Evolutionary conservation across 1,284 basidiomycete species (phyloP), one percentile per base, ranked within the genome.

Genomic region (Papiliotrema laurentii): DNA sequence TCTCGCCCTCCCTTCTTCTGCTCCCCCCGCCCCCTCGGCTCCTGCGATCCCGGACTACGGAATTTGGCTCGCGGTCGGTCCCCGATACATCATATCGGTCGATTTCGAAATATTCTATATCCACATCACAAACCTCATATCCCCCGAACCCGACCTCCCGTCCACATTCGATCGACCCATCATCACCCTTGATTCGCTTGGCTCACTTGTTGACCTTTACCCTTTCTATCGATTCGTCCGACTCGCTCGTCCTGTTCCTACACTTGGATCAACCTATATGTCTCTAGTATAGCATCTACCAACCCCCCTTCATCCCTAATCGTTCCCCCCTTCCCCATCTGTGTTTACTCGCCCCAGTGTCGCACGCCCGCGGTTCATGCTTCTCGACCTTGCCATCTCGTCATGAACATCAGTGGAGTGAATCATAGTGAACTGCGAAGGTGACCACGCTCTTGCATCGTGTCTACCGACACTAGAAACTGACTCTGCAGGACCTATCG

Each of bases 401-500:
- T 21, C n/a, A 66, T 62, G 60, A 66, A 63, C 40, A 43, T 63
- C 33, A 49, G 54, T 45, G 53, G 56, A 34, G 59, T 57, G 26
- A 54, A 62, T 36, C 59, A 61, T 50, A 47, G 45, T 36, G 55
- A 56, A 18, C 38, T 60, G 39, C 51, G 54, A 45, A 53, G 64
- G 64, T 64, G 43, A 54, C 61, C 37, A 30, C 28, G 7, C 27
- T 7, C 19, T 31, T 14, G 41, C 31, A 25, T 21, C 22, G 7
- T n/a, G 14, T 28, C 27, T n/a, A 30, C 22, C 21, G 31, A 24
- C 24, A 37, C 28, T 22, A 19, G 9, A 38, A 25, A n/a, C 42
- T 47, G 45, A 47, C 25, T 6, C 10, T 14, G 33, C 33, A 71
- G 68, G 50, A 64, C 59, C 27, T 71, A 71, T 47, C 58, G 64